phyloP scores from a whole-genome alignment of 164 flowering plant species.

The Macadamia tetraphylla region DNA sequence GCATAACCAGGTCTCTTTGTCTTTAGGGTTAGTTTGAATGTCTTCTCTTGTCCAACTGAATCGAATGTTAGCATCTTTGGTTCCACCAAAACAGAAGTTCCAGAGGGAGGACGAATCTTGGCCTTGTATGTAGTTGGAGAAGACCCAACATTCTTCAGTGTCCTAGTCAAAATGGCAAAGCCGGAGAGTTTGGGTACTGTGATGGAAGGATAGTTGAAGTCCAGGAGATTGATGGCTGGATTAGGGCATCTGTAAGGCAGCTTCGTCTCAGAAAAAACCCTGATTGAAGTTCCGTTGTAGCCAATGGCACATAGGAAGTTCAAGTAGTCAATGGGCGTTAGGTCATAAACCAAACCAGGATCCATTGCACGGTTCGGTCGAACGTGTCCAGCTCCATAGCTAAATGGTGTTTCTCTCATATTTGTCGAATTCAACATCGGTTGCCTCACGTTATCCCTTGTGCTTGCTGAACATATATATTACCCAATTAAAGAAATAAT shows the following conservation, averaged over 20 bases:
- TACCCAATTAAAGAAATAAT: too few relatives aligned
- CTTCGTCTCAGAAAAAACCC: background rate
- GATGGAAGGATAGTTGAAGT: conserved; percentile 63
- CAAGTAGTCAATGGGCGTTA: conserved; percentile 35
- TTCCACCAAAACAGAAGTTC: too few relatives aligned
- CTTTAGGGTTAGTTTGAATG: too few relatives aligned
- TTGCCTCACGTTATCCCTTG: too few relatives aligned
- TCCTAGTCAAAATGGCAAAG: conserved; percentile 30
- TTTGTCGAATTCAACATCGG: conserved; percentile 2
- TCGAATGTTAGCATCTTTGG: too few relatives aligned
- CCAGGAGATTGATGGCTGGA: conserved; percentile 8
- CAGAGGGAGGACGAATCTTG: too few relatives aligned
- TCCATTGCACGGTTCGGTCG: conserved; percentile 42
- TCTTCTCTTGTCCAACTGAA: too few relatives aligned
- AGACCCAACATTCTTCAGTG: conserved; percentile 47
- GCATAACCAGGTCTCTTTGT: too few relatives aligned
- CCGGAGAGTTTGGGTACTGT: conserved; percentile 30
- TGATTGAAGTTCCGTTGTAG: conserved; percentile 8
- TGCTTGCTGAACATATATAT: too few relatives aligned
- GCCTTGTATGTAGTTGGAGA: conserved; percentile 33
- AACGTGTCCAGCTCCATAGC: conserved; percentile 20
- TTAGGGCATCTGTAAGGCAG: conserved; percentile 10
- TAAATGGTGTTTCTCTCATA: conserved; percentile 33
- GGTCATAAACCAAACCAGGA: conserved; percentile 63
- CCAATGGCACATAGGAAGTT: conserved; percentile 47